Evolutionary conservation across 1,139 yeast species (phyloP).

Genomic region (Suhomyces bolitotheri): DNA sequence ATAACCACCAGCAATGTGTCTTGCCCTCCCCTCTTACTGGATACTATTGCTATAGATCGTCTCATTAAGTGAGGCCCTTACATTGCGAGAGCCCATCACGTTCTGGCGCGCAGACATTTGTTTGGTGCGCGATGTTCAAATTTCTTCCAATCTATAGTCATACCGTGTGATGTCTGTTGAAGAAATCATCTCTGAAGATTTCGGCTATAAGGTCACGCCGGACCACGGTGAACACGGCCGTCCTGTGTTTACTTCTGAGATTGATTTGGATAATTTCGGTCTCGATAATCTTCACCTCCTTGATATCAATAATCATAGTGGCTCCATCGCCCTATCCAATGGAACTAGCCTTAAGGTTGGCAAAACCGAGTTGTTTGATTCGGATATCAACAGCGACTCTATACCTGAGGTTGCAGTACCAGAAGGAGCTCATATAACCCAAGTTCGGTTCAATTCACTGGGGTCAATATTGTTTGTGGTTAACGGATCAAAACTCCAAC

Average conservation of each 20-base stretch:
- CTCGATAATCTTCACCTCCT: conserved; percentile 28
- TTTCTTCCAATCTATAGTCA: neutral
- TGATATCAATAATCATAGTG: conserved; percentile 27
- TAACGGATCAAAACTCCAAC: neutral
- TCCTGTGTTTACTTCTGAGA: conserved; percentile 26
- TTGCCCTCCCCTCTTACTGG: too few species aligned
- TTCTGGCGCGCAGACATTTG: too few species aligned
- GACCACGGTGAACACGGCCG: conserved; percentile 28
- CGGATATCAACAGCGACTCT: neutral
- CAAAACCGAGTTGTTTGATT: conserved; percentile 13
- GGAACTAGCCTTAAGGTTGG: conserved; percentile 23
- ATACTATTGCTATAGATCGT: too few species aligned
- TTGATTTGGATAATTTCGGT: conserved; percentile 25
- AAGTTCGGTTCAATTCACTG: conserved; percentile 24
- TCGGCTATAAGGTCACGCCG: conserved; percentile 38
- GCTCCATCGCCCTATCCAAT: conserved; percentile 37
- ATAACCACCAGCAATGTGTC: too few species aligned
- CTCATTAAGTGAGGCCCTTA: too few species aligned
- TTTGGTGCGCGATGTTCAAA: neutral
- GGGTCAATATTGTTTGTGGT: conserved; percentile 3
- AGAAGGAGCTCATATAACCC: conserved; percentile 18
- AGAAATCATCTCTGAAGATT: conserved; percentile 38
- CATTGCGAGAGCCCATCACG: too few species aligned
- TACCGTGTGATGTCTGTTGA: conserved; percentile 18
- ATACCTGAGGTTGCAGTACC: neutral